phyloP scores from a whole-genome alignment of 257 asterid species.

The Solanum megistacrolobum region DNA sequence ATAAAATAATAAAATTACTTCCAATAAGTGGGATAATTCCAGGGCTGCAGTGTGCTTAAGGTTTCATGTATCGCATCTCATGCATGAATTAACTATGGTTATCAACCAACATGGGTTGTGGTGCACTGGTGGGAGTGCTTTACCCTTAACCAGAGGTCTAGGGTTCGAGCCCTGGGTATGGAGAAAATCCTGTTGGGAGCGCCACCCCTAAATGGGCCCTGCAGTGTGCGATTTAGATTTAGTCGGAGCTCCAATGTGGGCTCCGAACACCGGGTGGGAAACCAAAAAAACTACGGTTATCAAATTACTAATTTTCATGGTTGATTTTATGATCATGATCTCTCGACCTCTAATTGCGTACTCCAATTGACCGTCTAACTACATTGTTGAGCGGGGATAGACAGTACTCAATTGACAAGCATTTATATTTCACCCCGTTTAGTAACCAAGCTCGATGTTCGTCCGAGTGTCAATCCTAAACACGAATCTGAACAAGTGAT shows the following conservation, averaged over 20 bases:
- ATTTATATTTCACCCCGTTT: neutral
- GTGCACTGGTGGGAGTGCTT: neutral
- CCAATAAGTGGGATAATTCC: neutral
- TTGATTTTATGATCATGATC: neutral
- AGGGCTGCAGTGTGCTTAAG: neutral
- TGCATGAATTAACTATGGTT: neutral
- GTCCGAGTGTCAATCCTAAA: neutral
- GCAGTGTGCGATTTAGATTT: neutral
- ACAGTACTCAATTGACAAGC: neutral
- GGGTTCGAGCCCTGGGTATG: neutral
- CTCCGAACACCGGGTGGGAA: neutral
- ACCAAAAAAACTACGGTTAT: neutral
- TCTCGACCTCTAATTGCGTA: neutral
- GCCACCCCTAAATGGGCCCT: neutral
- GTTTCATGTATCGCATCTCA: neutral
- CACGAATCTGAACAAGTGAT: neutral
- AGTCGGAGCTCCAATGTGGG: neutral
- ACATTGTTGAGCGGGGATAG: neutral
- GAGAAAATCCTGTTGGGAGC: neutral
- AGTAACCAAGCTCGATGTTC: neutral
- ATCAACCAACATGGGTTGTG: neutral
- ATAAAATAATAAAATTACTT: neutral
- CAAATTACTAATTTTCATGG: neutral
- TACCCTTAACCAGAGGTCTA: neutral
- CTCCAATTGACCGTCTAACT: neutral